Percentiles rank a stretch among this genome's conserved stretches.
phyloP scores from a whole-genome alignment of 331 rosid species.

The Stylosanthes scabra region DNA sequence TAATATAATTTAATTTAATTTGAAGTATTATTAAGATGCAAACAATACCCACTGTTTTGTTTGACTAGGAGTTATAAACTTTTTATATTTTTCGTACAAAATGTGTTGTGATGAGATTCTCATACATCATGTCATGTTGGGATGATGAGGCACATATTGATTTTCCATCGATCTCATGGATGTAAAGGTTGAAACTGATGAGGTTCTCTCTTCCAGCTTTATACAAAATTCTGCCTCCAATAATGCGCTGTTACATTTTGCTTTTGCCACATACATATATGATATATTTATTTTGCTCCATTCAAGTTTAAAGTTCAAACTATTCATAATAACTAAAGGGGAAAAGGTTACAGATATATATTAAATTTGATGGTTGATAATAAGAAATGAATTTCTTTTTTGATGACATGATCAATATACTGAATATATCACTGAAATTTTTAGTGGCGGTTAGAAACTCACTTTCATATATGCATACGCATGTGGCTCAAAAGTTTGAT shows the following conservation, averaged over 20 bases:
- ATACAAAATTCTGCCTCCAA: not conserved
- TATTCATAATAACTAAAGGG: not conserved
- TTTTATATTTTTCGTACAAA: conserved; percentile 31
- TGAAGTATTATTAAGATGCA: conserved; percentile 2
- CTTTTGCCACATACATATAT: not conserved
- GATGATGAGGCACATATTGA: conserved; percentile 18
- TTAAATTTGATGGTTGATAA: not conserved
- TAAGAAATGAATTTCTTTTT: conserved; percentile 11
- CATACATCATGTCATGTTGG: conserved; percentile 19
- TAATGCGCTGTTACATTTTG: not conserved
- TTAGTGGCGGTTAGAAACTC: conserved; percentile 6
- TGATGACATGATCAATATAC: not conserved
- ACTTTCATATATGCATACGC: not conserved
- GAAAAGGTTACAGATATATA: not conserved
- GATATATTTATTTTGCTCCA: not conserved
- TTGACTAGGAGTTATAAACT: conserved; percentile 23
- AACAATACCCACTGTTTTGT: conserved; percentile 6
- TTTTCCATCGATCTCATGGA: not conserved
- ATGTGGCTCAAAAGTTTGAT: not conserved
- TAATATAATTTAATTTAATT: not conserved
- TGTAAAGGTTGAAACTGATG: not conserved
- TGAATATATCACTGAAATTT: not conserved
- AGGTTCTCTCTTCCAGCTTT: conserved; percentile 2
- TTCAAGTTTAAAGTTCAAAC: not conserved
- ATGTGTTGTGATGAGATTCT: conserved; percentile 32